Conservation (phyloP, 2,329 filamentous ascomycete species). For the Fusarium coffeatum region DNA sequence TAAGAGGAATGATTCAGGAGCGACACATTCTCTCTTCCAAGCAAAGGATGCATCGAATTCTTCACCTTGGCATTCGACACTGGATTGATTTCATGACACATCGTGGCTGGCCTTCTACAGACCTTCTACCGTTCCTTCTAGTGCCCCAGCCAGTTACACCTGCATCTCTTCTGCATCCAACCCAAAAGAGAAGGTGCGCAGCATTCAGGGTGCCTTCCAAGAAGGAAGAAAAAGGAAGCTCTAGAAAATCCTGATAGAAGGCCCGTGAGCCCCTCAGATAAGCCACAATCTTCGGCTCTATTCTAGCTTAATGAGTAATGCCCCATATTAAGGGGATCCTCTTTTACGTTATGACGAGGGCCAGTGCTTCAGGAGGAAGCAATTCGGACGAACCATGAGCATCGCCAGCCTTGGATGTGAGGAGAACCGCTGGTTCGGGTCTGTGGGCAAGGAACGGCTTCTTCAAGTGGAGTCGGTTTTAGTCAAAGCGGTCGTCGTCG, state of each 20-base stretch:
- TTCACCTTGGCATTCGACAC: conserved; percentile 11
- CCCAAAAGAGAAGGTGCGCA: conserved; percentile 37
- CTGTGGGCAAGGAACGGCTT: conserved; percentile 18
- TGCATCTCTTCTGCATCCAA: not conserved
- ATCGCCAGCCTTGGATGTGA: conserved; percentile 21
- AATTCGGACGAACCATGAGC: conserved; percentile 23
- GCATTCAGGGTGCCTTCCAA: conserved; percentile 19
- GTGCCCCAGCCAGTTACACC: conserved; percentile 14
- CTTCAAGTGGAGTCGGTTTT: conserved; percentile 6
- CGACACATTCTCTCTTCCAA: not conserved
- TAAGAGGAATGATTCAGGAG: conserved; percentile 13
- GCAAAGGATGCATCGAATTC: conserved; percentile 6
- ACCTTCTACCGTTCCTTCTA: conserved; percentile 35
- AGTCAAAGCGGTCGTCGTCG: conserved; percentile 4
- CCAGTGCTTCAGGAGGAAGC: conserved; percentile 9
- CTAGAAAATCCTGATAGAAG: conserved; percentile 30
- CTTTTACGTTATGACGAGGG: conserved; percentile 25
- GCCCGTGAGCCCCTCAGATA: conserved; percentile 9
- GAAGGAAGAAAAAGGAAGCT: conserved; percentile 34
- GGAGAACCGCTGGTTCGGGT: conserved; percentile 40
- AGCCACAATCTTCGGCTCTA: conserved; percentile 25
- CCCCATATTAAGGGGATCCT: conserved; percentile 28
- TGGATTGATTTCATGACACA: conserved; percentile 25
- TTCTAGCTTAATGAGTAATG: not conserved
- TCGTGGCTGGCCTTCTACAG: conserved; percentile 26